Percentiles rank a stretch among this genome's conserved stretches.
These are phyloP conservation scores for Racocetra persica DNA, from an alignment of 371 early-diverging fungal species.

Conservation along the genomic window DNA sequence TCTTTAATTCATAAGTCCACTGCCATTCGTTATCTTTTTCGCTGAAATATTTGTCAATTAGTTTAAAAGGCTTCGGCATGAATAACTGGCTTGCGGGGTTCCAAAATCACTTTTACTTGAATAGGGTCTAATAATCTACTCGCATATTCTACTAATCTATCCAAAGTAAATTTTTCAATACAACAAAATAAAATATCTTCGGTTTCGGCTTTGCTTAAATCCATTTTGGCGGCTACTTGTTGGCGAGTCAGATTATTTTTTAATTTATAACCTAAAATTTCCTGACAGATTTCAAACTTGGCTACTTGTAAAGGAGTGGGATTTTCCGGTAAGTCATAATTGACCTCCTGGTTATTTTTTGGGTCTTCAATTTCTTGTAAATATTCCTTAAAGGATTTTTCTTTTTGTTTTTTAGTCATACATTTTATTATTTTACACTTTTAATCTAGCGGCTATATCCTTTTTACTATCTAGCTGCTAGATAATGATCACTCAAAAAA, in stretches of 20 bases:
- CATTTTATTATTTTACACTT: no score
- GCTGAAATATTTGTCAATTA: no score
- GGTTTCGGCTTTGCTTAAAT: conserved; percentile 25
- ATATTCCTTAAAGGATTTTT: conserved; percentile 19
- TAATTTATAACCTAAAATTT: conserved; percentile 27
- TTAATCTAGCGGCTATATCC: no score
- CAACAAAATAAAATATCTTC: conserved; percentile 34
- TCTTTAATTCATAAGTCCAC: no score
- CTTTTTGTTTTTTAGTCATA: no score
- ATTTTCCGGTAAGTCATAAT: conserved; percentile 21
- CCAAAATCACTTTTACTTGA: no score
- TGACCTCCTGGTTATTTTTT: conserved; percentile 14
- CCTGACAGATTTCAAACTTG: conserved; percentile 34
- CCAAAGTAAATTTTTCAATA: conserved; percentile 33
- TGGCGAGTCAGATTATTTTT: neutral
- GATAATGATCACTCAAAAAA: no score
- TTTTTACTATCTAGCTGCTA: no score
- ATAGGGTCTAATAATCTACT: conserved; percentile 24
- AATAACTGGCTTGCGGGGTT: no score
- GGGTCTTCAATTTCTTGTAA: conserved; percentile 13
- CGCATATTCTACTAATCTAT: conserved; percentile 13
- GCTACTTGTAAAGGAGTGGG: conserved; percentile 34
- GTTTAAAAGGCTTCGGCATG: no score
- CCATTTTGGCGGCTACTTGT: conserved; percentile 24
- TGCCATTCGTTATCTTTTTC: no score